Conservation (phyloP, 495 filamentous ascomycete species). For the Penicillium mononematosum region DNA sequence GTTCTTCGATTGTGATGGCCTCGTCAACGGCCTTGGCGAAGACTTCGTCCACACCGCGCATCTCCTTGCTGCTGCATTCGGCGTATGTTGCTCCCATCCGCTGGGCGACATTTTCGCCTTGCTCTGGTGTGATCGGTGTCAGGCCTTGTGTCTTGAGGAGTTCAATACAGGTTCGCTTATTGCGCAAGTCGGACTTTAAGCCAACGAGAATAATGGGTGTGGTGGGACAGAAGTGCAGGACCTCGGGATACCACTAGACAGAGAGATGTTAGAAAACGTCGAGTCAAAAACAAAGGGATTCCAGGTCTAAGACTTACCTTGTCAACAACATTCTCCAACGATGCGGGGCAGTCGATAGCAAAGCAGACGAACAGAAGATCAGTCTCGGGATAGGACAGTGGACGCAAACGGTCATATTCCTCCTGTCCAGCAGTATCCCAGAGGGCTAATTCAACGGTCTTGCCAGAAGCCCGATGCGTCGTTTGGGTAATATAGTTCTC, state of each 20-base stretch:
- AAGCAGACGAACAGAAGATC: conserved; percentile 98
- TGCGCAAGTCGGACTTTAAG: conserved; percentile 92
- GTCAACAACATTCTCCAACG: conserved; percentile 96
- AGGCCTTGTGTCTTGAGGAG: conserved; percentile 97
- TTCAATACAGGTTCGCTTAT: conserved; percentile 93
- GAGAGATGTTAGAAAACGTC: conserved; percentile 11
- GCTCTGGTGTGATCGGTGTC: conserved; percentile 87
- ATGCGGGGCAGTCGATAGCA: conserved; percentile 97
- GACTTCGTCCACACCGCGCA: conserved; percentile 91
- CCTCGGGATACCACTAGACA: conserved; percentile 94
- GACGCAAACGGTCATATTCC: conserved; percentile 94
- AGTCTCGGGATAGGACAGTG: conserved; percentile 95
- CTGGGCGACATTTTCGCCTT: conserved; percentile 80
- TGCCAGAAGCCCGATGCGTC: conserved; percentile 77
- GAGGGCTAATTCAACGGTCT: conserved; percentile 91
- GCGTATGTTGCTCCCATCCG: conserved; percentile 95
- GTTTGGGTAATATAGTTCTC: conserved; percentile 99
- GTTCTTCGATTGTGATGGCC: conserved; percentile 59
- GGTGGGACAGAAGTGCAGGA: conserved; percentile 96
- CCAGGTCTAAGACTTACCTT: conserved; percentile 62
- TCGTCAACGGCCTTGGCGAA: conserved; percentile 87
- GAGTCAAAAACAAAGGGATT: background rate
- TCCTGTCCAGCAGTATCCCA: conserved; percentile 99
- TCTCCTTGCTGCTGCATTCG: conserved; percentile 98
- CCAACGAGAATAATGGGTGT: conserved; percentile 94